Conservation (phyloP, 306 rosid genomes). For the Dryas alaskensis region DNA sequence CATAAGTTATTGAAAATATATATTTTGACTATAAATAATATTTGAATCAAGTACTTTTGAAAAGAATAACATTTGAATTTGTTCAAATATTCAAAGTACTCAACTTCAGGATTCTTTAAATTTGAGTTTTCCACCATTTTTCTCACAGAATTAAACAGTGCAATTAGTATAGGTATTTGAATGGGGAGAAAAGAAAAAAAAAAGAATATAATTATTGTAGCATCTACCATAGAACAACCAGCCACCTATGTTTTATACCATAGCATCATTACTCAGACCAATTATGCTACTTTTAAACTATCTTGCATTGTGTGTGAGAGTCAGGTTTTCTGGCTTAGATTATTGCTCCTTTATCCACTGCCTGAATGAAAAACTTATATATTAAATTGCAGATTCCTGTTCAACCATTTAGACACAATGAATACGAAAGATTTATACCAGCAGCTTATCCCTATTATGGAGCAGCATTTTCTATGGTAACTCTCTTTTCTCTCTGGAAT, state of each 20-base stretch:
- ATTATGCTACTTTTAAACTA: neutral
- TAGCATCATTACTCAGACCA: neutral
- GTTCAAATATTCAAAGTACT: neutral
- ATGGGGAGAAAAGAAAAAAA: neutral
- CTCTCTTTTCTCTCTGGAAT: slow-evolving; percentile 7
- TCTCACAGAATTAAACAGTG: neutral
- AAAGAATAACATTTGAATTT: no score
- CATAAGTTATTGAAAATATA: neutral
- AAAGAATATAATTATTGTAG: neutral
- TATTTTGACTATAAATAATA: neutral
- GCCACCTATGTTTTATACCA: neutral
- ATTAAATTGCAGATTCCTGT: slow-evolving; percentile 81
- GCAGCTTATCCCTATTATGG: slow-evolving; percentile 96
- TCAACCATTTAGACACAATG: slow-evolving; percentile 90
- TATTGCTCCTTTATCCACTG: neutral
- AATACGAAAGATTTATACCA: slow-evolving; percentile 92
- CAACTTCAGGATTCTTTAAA: neutral
- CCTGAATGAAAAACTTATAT: slow-evolving; percentile 15
- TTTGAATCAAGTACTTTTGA: neutral
- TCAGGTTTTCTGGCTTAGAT: neutral
- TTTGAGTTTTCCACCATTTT: neutral
- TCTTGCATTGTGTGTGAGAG: neutral
- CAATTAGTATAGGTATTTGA: neutral
- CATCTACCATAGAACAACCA: neutral
- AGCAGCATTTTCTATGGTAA: slow-evolving; percentile 88